Evolutionary conservation across 2,329 filamentous ascomycete genomes (phyloP).

Genomic region (Ophiosphaerella herpotricha): DNA sequence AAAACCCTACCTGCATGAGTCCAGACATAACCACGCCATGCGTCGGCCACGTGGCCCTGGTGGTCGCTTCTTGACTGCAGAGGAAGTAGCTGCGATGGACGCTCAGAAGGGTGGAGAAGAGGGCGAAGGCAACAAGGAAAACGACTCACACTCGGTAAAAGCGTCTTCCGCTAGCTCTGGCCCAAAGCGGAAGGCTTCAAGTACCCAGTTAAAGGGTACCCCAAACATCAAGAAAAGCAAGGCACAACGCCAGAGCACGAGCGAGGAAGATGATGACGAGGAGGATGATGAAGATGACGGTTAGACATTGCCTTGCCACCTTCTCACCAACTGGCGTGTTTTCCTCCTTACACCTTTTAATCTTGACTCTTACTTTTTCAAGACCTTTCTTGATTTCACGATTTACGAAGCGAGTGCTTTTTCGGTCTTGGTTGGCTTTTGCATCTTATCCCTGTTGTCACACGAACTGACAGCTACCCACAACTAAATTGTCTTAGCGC

Average conservation of each 20-base stretch:
- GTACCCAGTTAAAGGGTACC: constrained; percentile 36
- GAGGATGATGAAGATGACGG: constrained; percentile 56
- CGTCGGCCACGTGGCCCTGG: constrained; percentile 89
- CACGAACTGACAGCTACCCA: constrained; percentile 22
- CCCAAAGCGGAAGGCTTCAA: constrained; percentile 41
- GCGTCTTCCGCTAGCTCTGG: constrained; percentile 22
- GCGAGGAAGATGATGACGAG: constrained; percentile 58
- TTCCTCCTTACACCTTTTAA: constrained; percentile 23
- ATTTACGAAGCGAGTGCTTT: constrained; percentile 48
- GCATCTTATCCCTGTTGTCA: constrained; percentile 38
- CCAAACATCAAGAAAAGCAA: constrained; percentile 57
- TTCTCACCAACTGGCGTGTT: constrained; percentile 5
- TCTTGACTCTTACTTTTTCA: constrained; percentile 23
- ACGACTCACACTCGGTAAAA: constrained; percentile 34
- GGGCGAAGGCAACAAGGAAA: constrained; percentile 48
- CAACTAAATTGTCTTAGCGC: constrained; percentile 42
- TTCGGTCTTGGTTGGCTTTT: constrained; percentile 32
- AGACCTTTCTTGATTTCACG: constrained; percentile 36
- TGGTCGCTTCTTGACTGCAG: constrained; percentile 92
- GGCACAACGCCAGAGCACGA: constrained; percentile 51
- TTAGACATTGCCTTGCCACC: constrained; percentile 15
- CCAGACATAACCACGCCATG: constrained; percentile 98
- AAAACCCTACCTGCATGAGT: constrained; percentile 97
- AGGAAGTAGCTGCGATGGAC: constrained; percentile 92
- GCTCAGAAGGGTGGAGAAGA: constrained; percentile 32